phyloP scores from a whole-genome alignment of 1,284 basidiomycete species.

The Calocybe gambosa region DNA sequence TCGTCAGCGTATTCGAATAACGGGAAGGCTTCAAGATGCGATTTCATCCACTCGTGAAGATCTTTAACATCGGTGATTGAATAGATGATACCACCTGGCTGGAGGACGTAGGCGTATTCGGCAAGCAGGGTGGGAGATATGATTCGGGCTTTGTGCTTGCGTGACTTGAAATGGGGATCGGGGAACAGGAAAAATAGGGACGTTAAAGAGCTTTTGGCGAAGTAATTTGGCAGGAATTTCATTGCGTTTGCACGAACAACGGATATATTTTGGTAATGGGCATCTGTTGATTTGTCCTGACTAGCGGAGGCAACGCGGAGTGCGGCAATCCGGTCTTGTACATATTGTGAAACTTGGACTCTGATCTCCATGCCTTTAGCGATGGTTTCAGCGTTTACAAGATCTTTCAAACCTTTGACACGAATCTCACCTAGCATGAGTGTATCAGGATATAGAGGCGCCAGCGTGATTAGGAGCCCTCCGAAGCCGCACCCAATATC shows the following conservation, averaged over 20 bases:
- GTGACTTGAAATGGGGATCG: constrained; percentile 97
- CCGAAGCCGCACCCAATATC: constrained; percentile 99
- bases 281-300: constrained; percentile 13
- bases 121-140: constrained; percentile 93
- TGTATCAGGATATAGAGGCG: constrained; percentile 87
- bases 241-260: constrained; percentile 96
- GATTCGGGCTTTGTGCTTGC: constrained; percentile 98
- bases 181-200: constrained; percentile 99
- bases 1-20: constrained; percentile 81
- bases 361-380: constrained; percentile 91
- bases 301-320: constrained; percentile 59
- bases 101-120: constrained; percentile 90
- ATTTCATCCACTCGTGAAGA: constrained; percentile 93
- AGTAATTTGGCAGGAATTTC: constrained; percentile 99
- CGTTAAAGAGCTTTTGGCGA: constrained; percentile 83
- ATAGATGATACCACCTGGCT: constrained; percentile 91
- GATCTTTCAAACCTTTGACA: not conserved
- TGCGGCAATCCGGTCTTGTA: constrained; percentile 89
- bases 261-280: constrained; percentile 84
- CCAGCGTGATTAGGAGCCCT: constrained; percentile 86
- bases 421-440: constrained; percentile 84
- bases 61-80: constrained; percentile 97
- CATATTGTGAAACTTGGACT: constrained; percentile 94
- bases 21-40: constrained; percentile 82
- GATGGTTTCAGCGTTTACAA: not conserved